phyloP scores from a whole-genome alignment of 257 asterid genomes.

The Solanum phureja region DNA sequence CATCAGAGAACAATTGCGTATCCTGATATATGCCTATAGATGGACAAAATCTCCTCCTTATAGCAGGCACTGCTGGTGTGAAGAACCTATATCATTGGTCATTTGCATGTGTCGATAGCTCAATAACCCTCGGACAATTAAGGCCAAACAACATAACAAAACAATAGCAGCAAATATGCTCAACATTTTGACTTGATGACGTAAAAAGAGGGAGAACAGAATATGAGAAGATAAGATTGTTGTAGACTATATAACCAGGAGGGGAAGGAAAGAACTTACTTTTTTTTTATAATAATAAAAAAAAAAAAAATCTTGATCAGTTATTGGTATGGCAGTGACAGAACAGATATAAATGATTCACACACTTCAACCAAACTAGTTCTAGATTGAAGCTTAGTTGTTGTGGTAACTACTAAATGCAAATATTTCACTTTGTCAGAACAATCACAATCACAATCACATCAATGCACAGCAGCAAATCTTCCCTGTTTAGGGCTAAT shows the following conservation, averaged over 20 bases:
- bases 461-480: neutral
- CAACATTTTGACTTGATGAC: neutral
- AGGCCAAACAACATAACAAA: neutral
- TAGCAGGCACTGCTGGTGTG: slow-evolving; percentile 34
- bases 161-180: neutral
- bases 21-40: slow-evolving; percentile 41
- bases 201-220: neutral
- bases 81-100: slow-evolving; percentile 64
- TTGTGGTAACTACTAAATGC: neutral
- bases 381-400: neutral
- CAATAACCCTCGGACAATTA: neutral
- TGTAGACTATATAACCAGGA: neutral
- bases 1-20: slow-evolving; percentile 37
- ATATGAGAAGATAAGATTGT: neutral
- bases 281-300: neutral
- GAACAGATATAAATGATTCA: neutral
- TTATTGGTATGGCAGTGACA: neutral
- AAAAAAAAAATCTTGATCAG: neutral
- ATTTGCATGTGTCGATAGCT: slow-evolving; percentile 13
- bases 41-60: slow-evolving; percentile 30
- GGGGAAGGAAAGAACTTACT: neutral
- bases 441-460: neutral
- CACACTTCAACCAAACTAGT: neutral
- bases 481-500: neutral
- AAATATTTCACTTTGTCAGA: neutral